Evolutionary conservation across 352 stramenopile species (phyloP), one percentile per base, ranked within the genome.

Genomic region (Bremia lactucae): DNA sequence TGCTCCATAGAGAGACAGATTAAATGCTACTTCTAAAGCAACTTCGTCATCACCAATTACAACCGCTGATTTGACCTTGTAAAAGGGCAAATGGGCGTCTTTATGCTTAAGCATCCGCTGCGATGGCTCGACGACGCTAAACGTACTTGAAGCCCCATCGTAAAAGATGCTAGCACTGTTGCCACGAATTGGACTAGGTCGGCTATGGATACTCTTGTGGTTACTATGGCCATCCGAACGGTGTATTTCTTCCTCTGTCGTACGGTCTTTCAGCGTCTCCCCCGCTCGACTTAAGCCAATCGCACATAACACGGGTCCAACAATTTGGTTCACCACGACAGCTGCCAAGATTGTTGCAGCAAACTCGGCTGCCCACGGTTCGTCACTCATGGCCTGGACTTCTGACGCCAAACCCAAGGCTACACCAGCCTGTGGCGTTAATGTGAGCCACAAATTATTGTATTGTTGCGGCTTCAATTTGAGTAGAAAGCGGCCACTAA

Each of bases 361-460:
- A 22, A 81, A 84, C 36, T 82, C 64, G 4, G 66, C 47, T 0
- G 68, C 72, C 72, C 72, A 84, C 0, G 66, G 35, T 22, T 81
- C 72, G 0, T 50, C 39, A n/a, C 64, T 80, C 44, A 84, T 60
- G 2, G 46, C 46, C 42, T 77, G 56, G n/a, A 84, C 54, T 44
- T 84, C 72, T 36, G 65, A 76, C 0, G 72, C 72, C n/a, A 84
- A 40, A 23, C 72, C 72, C 6, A 84, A 49, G 0, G 72, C 67
- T 15, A 84, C 72, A 23, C 71, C 71, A 26, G 71, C 71, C 44
- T 83, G 71, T 0, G 71, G 71, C 3, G 71, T 83, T 61, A 81
- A 74, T 18, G 68, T 82, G 31, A 84, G 47, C 72, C 72, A 84
- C 44, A 84, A 52, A 51, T 79, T 82, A 50, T 77, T 81, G 62